Conservation (phyloP, 208 protist genomes). For the Trichomonas gallinae region DNA sequence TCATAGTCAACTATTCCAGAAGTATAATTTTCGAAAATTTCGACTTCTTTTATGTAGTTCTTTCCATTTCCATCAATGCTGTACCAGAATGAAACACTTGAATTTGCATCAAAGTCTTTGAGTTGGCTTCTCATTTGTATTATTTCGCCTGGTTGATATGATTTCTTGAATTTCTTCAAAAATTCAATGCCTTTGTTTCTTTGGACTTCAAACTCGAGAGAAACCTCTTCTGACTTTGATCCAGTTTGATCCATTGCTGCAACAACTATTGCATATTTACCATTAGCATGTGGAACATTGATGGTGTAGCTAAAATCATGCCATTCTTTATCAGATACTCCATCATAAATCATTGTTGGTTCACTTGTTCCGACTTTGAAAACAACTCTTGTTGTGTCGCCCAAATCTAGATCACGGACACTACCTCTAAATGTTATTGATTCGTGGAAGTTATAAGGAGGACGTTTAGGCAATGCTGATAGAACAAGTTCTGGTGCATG, state of each 20-base stretch:
- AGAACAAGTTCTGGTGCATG: too few relatives aligned
- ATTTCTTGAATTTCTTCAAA: not conserved
- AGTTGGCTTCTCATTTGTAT: not conserved
- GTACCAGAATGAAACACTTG: not conserved
- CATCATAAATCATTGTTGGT: not conserved
- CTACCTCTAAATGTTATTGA: not conserved
- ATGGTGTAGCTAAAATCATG: not conserved
- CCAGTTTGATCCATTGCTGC: not conserved
- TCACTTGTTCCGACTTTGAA: not conserved
- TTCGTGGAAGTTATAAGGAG: not conserved
- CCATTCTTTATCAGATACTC: not conserved
- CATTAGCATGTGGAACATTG: not conserved
- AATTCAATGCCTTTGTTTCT: not conserved
- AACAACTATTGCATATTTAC: not conserved
- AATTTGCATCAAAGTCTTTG: not conserved
- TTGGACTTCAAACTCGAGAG: not conserved
- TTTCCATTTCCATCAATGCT: not conserved
- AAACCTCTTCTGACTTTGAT: not conserved
- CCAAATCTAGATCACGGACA: not conserved
- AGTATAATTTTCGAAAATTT: too few relatives aligned
- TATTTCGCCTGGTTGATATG: not conserved
- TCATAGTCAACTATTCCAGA: too few relatives aligned
- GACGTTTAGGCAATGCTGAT: not conserved
- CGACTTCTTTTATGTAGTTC: not conserved
- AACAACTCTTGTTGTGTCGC: not conserved